phyloP scores from a whole-genome alignment of 331 rosid genomes.

The Acacia concinna region DNA sequence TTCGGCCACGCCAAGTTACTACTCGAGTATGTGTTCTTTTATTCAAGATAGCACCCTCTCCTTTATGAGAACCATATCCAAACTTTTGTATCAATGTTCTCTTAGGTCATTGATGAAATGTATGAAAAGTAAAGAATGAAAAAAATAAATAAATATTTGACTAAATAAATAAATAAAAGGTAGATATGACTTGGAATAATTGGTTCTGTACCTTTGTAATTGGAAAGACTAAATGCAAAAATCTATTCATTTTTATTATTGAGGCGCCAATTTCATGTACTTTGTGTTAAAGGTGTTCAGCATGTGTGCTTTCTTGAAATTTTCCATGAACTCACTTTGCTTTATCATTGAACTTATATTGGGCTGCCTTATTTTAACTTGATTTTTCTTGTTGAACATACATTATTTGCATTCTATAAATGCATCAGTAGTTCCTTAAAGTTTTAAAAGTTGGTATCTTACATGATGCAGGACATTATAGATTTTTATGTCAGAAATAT shows the following conservation, averaged over 20 bases:
- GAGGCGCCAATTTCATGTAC: not conserved
- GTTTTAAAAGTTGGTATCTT: slow-evolving; percentile 24
- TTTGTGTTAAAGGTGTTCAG: not conserved
- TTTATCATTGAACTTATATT: slow-evolving; percentile 6
- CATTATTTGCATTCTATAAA: not conserved
- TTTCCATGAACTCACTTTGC: not conserved
- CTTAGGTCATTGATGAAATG: not conserved
- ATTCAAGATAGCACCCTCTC: slow-evolving; percentile 3
- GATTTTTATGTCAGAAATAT: slow-evolving; percentile 70
- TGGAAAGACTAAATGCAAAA: not conserved
- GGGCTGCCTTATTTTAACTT: not conserved
- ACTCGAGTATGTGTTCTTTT: slow-evolving; percentile 46
- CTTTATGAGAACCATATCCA: not conserved
- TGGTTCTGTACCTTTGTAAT: not conserved
- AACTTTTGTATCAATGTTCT: not conserved
- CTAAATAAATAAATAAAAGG: not conserved
- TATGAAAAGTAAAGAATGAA: not conserved
- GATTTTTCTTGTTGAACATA: slow-evolving; percentile 10
- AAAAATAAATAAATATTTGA: too few species aligned
- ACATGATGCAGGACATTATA: slow-evolving; percentile 57
- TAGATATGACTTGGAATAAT: not conserved
- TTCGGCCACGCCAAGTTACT: slow-evolving; percentile 37
- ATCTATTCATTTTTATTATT: not conserved
- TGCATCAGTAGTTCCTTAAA: not conserved
- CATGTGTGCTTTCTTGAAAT: slow-evolving; percentile 1